A percentile compares a stretch with the other conserved stretches of the same genome.
phyloP scores from a whole-genome alignment of 176 grass and related monocot genomes.

The Rhynchospora tenuis region DNA sequence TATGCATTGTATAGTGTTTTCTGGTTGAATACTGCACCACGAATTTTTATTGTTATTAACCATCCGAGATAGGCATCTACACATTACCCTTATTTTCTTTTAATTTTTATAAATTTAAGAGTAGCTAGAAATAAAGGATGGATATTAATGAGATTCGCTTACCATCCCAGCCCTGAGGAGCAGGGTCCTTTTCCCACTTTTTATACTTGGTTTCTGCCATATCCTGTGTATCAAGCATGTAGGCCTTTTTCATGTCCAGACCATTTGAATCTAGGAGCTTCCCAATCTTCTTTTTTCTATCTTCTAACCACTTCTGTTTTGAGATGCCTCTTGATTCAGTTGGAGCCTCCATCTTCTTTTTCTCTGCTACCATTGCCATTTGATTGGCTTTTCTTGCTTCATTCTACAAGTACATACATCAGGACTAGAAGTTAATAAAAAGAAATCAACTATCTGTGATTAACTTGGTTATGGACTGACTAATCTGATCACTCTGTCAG shows the following conservation, averaged over 20 bases:
- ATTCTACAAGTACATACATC: constrained; percentile 32
- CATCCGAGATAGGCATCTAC: background rate
- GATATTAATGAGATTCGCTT: constrained; percentile 5
- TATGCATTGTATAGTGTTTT: constrained; percentile 89
- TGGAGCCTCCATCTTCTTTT: constrained; percentile 81
- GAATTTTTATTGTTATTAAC: background rate
- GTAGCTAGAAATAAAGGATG: background rate
- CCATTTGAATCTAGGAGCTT: constrained; percentile 92
- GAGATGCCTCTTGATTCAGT: constrained; percentile 75
- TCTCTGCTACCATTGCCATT: constrained; percentile 83
- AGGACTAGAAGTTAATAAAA: background rate
- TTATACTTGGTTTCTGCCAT: constrained; percentile 79
- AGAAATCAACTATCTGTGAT: background rate
- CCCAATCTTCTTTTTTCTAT: constrained; percentile 92
- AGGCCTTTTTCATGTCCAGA: constrained; percentile 82
- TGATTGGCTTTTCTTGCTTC: constrained; percentile 94
- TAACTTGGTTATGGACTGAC: background rate
- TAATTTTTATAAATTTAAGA: background rate
- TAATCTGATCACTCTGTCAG: background rate
- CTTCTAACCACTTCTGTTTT: constrained; percentile 93
- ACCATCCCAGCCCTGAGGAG: constrained; percentile 92
- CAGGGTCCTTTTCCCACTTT: constrained; percentile 95
- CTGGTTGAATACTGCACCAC: constrained; percentile 76
- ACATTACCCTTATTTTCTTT: background rate
- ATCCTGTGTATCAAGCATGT: constrained; percentile 93